Percentiles rank a stretch among this genome's conserved stretches.
phyloP scores from a whole-genome alignment of 2,329 filamentous ascomycete species.

The Alternaria arborescens region DNA sequence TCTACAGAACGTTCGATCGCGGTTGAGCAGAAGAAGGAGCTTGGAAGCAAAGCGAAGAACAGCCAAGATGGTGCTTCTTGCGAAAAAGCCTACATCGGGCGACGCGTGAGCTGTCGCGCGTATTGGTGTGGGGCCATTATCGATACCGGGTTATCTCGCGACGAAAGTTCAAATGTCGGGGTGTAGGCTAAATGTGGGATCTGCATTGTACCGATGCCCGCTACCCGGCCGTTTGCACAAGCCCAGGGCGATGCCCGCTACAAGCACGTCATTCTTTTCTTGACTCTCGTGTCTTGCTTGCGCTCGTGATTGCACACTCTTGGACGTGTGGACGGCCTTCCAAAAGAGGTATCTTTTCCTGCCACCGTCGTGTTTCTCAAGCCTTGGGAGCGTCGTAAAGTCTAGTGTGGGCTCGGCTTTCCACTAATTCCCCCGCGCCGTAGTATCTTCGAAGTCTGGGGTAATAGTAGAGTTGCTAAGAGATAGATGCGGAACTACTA shows the following conservation, averaged over 20 bases:
- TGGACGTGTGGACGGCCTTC: conserved; percentile 3
- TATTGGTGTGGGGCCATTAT: conserved; percentile 20
- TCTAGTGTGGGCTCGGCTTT: neutral
- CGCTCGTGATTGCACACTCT: neutral
- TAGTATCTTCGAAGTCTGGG: neutral
- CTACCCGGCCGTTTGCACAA: conserved; percentile 9
- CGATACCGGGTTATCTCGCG: conserved; percentile 32
- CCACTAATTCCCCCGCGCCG: neutral
- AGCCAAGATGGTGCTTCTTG: conserved; percentile 7
- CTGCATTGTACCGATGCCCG: conserved; percentile 40
- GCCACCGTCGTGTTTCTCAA: neutral
- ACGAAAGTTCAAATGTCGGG: conserved; percentile 13
- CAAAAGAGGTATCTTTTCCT: conserved; percentile 7
- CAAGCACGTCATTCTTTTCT: neutral
- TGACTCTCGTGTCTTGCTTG: neutral
- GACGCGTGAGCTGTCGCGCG: conserved; percentile 8
- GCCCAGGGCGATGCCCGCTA: conserved; percentile 11
- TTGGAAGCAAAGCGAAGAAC: conserved; percentile 4
- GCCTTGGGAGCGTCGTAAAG: neutral
- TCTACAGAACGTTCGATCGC: neutral
- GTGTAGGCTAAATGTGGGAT: conserved; percentile 30
- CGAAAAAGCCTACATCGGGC: neutral
- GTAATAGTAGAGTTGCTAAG: neutral
- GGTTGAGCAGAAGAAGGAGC: neutral
- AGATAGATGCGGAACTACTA: neutral